Evolutionary conservation across 257 asterid species (phyloP).

Genomic region (Nicotiana knightiana): DNA sequence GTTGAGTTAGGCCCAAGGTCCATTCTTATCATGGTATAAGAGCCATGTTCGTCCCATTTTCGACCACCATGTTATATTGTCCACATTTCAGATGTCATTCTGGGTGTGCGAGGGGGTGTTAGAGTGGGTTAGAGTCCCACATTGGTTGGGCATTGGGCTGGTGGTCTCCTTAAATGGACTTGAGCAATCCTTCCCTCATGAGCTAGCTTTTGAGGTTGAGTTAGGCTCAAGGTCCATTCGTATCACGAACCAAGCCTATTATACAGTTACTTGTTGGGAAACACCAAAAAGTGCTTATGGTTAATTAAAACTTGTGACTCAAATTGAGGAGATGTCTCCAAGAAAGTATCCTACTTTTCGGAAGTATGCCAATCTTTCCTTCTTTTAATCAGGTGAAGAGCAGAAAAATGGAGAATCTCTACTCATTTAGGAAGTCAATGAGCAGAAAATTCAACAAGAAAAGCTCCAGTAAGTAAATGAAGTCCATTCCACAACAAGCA

Average conservation of each 20-base stretch:
- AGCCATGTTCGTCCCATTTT: too few relatives aligned
- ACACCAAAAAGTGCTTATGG: background rate
- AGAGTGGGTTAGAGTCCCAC: too few relatives aligned
- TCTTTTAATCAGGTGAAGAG: background rate
- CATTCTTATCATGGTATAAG: too few relatives aligned
- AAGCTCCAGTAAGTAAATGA: background rate
- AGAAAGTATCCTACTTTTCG: background rate
- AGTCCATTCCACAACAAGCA: background rate
- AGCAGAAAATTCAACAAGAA: background rate
- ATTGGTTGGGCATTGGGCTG: too few relatives aligned
- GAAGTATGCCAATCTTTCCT: background rate
- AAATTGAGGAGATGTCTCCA: background rate
- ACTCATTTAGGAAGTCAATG: background rate
- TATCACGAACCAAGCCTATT: background rate
- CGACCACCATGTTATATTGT: too few relatives aligned
- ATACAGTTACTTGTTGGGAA: background rate
- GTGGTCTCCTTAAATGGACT: too few relatives aligned
- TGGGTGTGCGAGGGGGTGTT: too few relatives aligned
- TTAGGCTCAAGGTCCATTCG: too few relatives aligned
- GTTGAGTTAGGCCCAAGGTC: too few relatives aligned
- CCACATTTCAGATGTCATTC: too few relatives aligned
- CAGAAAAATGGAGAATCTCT: background rate
- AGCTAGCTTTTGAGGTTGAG: too few relatives aligned
- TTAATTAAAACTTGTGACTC: background rate
- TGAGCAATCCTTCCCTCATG: too few relatives aligned